Conservation (phyloP, 805 yeast species). For the Teunomyces barrocoloradensis region DNA sequence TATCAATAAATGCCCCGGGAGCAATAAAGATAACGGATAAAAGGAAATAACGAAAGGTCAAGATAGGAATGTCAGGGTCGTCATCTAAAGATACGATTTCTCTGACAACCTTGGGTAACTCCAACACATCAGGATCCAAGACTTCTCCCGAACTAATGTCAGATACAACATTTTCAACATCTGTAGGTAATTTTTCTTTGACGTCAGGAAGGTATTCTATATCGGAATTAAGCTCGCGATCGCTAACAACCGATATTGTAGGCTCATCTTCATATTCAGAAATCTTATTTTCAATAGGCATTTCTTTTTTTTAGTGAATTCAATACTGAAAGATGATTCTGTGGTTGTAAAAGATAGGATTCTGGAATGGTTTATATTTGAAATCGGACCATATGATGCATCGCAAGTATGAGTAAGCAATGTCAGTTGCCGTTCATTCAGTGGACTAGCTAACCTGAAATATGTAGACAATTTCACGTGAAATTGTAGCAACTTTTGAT, state of each 20-base stretch:
- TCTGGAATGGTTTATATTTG: background rate
- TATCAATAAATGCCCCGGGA: slow-evolving; percentile 43
- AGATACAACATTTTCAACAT: slow-evolving; percentile 7
- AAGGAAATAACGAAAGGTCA: slow-evolving; percentile 36
- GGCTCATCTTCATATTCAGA: background rate
- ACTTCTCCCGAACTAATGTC: slow-evolving; percentile 1
- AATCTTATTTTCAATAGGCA: background rate
- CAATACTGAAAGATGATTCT: background rate
- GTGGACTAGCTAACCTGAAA: background rate
- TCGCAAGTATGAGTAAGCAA: background rate
- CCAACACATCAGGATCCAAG: slow-evolving; percentile 20
- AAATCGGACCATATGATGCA: background rate
- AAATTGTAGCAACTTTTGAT: background rate
- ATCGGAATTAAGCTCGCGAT: background rate
- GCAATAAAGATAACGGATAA: slow-evolving; percentile 33
- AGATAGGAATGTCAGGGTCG: slow-evolving; percentile 36
- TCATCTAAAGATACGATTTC: slow-evolving; percentile 39
- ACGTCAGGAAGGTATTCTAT: slow-evolving; percentile 7
- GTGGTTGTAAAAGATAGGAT: background rate
- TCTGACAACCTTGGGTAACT: slow-evolving; percentile 30
- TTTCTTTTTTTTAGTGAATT: background rate
- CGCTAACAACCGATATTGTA: background rate
- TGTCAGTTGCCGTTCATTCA: background rate
- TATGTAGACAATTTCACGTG: background rate
- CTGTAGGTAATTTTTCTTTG: slow-evolving; percentile 6